phyloP scores from a whole-genome alignment of 768 basidiomycete genomes.

The Pleurotus sapidus region DNA sequence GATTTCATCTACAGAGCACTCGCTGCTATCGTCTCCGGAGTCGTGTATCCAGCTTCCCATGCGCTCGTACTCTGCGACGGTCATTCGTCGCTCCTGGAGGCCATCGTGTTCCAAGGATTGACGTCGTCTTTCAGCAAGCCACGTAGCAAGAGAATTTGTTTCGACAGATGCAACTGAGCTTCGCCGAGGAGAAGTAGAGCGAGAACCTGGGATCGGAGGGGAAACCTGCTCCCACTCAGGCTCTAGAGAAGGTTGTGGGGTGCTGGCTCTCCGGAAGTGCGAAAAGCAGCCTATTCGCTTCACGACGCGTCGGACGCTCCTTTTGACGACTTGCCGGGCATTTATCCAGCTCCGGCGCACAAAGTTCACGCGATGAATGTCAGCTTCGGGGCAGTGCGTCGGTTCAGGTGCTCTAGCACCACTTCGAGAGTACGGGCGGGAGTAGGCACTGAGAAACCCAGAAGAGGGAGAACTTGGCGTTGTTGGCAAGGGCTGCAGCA shows the following conservation, averaged over 20 bases:
- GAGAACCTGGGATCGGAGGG: conserved; percentile 13
- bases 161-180: conserved; percentile 21
- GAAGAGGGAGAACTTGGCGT: conserved; percentile 34
- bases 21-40: not conserved
- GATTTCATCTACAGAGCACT: not conserved
- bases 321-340: conserved; percentile 21
- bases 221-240: conserved; percentile 15
- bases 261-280: conserved; percentile 12
- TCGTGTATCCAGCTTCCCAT: conserved; percentile 44
- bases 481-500: conserved; percentile 28
- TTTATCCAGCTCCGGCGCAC: conserved; percentile 30
- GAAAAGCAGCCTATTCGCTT: conserved; percentile 17
- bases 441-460: conserved; percentile 13
- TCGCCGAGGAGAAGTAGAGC: conserved; percentile 13
- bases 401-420: conserved; percentile 42
- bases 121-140: conserved; percentile 38
- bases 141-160: conserved; percentile 18
- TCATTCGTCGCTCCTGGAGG: conserved; percentile 28
- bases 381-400: conserved; percentile 8
- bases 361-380: conserved; percentile 16
- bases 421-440: conserved; percentile 30
- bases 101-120: conserved; percentile 23
- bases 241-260: not conserved
- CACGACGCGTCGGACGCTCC: conserved; percentile 21
- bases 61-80: conserved; percentile 46